These are phyloP conservation scores for Fomitopsis palustris DNA, from an alignment of 1,284 basidiomycete genomes.

Conservation along the genomic window DNA sequence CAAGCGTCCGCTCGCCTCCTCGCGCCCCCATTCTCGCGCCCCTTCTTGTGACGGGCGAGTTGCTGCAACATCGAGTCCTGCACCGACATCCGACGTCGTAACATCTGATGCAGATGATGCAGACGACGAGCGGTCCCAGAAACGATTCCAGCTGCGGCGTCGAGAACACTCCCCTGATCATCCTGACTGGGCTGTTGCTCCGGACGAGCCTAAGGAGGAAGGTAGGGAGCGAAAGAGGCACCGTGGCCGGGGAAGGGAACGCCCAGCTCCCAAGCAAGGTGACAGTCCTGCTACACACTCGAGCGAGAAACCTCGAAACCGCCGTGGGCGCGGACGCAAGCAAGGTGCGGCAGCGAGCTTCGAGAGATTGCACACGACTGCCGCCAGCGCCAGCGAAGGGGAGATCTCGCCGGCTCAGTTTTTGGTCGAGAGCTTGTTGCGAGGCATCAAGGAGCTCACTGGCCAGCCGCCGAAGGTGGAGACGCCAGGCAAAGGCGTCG, in stretches of 20 bases:
- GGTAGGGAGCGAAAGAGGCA: slow-evolving; percentile 44
- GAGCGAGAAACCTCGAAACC: neutral
- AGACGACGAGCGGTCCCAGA: neutral
- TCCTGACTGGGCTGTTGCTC: slow-evolving; percentile 24
- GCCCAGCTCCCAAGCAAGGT: slow-evolving; percentile 22
- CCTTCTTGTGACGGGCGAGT: neutral
- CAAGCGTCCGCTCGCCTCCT: slow-evolving; percentile 12
- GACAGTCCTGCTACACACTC: neutral
- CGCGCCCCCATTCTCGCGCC: neutral
- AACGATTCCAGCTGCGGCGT: neutral
- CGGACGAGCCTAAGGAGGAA: slow-evolving; percentile 12
- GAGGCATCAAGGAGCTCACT: neutral
- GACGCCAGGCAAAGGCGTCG: neutral
- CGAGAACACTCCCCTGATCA: slow-evolving; percentile 15
- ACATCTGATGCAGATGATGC: neutral
- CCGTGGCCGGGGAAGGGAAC: slow-evolving; percentile 43
- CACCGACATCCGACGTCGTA: neutral
- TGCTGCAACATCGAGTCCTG: neutral
- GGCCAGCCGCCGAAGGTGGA: neutral
- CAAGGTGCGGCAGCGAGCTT: neutral
- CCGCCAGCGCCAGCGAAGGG: neutral
- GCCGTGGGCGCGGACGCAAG: neutral
- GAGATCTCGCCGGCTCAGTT: neutral
- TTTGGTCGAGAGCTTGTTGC: neutral
- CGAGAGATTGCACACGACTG: neutral